phyloP scores from a whole-genome alignment of 768 basidiomycete species.

The Tulasnella sp. region DNA sequence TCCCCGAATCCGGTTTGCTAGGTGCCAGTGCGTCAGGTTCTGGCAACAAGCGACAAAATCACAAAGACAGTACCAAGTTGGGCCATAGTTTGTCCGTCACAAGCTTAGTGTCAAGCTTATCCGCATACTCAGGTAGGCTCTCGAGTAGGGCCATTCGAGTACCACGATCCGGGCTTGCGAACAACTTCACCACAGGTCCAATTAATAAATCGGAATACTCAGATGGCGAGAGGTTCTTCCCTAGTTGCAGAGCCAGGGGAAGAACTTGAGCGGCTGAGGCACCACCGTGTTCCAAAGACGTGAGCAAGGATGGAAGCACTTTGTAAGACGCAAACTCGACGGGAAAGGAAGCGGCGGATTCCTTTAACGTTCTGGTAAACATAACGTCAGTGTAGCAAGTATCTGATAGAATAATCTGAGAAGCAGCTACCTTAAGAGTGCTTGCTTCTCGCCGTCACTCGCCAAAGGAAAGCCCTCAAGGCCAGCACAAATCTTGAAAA shows the following conservation, averaged over 20 bases:
- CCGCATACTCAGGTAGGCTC: constrained; percentile 77
- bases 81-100: constrained; percentile 93
- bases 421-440: constrained; percentile 67
- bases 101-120: constrained; percentile 81
- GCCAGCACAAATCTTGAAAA: constrained; percentile 82
- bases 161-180: constrained; percentile 86
- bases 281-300: constrained; percentile 78
- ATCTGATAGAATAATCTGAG: too few species aligned
- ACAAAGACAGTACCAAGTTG: constrained; percentile 64
- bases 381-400: not conserved
- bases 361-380: constrained; percentile 68
- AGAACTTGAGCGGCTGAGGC: constrained; percentile 75
- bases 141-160: constrained; percentile 94
- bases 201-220: constrained; percentile 71
- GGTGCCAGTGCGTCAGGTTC: not conserved
- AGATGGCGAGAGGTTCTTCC: constrained; percentile 66
- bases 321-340: constrained; percentile 81
- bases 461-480: constrained; percentile 83
- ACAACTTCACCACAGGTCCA: constrained; percentile 81
- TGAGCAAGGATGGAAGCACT: constrained; percentile 83
- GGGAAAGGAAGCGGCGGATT: constrained; percentile 79
- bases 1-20: constrained; percentile 97
- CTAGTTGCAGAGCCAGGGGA: constrained; percentile 81
- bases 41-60: not conserved
- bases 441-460: constrained; percentile 77